Evolutionary conservation across 176 grass and related monocot species (phyloP).

Genomic region (Avena atlantica): DNA sequence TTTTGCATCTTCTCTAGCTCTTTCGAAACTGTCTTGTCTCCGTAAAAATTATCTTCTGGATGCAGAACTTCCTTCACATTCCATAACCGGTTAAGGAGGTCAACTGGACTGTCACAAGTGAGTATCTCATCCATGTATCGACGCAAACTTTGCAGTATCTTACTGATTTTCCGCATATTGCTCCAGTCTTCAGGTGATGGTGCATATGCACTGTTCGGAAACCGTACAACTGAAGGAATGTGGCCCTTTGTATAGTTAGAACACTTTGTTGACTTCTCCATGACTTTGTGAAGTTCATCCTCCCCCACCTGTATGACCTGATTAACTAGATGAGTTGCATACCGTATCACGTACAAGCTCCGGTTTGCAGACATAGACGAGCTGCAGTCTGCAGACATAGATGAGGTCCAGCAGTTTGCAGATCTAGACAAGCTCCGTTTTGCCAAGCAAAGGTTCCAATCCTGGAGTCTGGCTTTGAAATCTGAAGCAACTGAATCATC

Average conservation of each 20-base stretch:
- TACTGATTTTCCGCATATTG: neutral
- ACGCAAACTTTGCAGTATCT: neutral
- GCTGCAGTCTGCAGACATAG: neutral
- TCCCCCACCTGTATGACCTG: conserved; percentile 3
- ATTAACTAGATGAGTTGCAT: conserved; percentile 21
- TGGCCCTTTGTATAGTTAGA: neutral
- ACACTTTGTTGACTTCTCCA: neutral
- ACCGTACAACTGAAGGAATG: conserved; percentile 14
- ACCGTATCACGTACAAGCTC: conserved; percentile 16
- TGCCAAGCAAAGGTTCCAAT: conserved; percentile 22
- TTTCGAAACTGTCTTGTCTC: conserved; percentile 16
- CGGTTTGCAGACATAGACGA: neutral
- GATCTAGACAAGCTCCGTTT: conserved; percentile 14
- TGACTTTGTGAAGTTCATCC: neutral
- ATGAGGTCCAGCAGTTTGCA: neutral
- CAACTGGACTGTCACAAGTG: neutral
- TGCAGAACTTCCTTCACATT: neutral
- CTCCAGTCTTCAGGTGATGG: conserved; percentile 5
- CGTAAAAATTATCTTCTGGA: neutral
- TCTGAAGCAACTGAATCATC: conserved; percentile 43
- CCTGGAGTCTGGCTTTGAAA: conserved; percentile 28
- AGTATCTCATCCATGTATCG: conserved; percentile 1
- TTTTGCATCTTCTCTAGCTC: conserved; percentile 4
- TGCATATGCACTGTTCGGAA: conserved; percentile 19
- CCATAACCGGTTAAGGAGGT: conserved; percentile 19